Conservation (phyloP, 331 rosid genomes). For the Arachis monticola region DNA sequence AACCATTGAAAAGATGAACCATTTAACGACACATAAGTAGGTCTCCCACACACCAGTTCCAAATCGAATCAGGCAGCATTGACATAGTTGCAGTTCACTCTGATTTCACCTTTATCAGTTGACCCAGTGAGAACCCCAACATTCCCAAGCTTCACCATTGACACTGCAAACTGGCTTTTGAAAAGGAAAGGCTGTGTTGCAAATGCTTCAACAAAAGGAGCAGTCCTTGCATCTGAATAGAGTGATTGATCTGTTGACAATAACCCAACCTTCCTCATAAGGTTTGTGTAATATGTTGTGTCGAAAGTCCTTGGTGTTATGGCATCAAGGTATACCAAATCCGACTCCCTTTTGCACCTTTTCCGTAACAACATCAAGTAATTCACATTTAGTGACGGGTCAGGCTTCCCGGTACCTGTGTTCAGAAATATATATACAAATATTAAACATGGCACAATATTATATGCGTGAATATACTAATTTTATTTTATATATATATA, state of each 20-base stretch:
- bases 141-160: conserved; percentile 92
- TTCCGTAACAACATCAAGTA: conserved; percentile 58
- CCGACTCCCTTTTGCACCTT: conserved; percentile 52
- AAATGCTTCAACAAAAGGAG: conserved; percentile 68
- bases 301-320: conserved; percentile 78
- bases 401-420: conserved; percentile 57
- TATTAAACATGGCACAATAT: no score
- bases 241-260: conserved; percentile 75
- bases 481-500: no score
- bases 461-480: no score
- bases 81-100: conserved; percentile 70
- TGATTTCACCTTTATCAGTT: conserved; percentile 67
- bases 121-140: conserved; percentile 72
- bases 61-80: conserved; percentile 34
- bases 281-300: conserved; percentile 64
- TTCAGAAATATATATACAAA: no score
- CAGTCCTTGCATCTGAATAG: conserved; percentile 67
- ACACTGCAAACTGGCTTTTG: conserved; percentile 69
- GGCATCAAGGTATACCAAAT: conserved; percentile 65
- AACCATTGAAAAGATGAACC: no score
- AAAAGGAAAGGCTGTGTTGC: conserved; percentile 70
- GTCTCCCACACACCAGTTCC: neutral
- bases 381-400: conserved; percentile 57
- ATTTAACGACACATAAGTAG: no score
- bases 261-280: conserved; percentile 69